A percentile compares a stretch with the other conserved stretches of the same genome.
phyloP scores from a whole-genome alignment of 2,329 filamentous ascomycete species.

The Penicillium sp. region DNA sequence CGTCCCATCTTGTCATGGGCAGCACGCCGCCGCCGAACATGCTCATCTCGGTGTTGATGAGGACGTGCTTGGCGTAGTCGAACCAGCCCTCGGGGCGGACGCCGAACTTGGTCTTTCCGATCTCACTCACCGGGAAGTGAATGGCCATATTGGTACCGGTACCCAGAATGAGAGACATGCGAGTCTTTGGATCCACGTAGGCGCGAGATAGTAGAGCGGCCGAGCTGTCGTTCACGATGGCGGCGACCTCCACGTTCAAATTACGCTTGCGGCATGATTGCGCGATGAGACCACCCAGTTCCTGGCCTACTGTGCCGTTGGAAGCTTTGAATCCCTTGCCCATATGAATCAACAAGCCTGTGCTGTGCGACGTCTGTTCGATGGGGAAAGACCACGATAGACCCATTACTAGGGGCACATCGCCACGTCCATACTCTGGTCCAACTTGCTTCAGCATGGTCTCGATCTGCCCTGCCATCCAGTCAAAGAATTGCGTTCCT shows the following conservation, averaged over 20 bases:
- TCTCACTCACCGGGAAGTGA: constrained; percentile 54
- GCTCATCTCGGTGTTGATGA: constrained; percentile 63
- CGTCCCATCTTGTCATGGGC: constrained; percentile 60
- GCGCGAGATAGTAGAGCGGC: constrained; percentile 60
- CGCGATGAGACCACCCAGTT: constrained; percentile 58
- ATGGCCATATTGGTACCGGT: constrained; percentile 64
- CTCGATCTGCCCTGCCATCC: constrained; percentile 61
- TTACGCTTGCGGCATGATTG: constrained; percentile 53
- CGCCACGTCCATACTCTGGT: constrained; percentile 39
- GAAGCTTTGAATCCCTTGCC: constrained; percentile 63
- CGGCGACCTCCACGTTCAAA: constrained; percentile 57
- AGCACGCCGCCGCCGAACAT: constrained; percentile 60
- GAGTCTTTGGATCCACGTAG: constrained; percentile 57
- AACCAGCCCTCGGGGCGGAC: constrained; percentile 54
- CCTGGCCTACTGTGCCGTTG: constrained; percentile 56
- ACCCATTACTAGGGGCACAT: constrained; percentile 53
- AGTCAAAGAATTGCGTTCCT: constrained; percentile 60
- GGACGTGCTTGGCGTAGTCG: constrained; percentile 55
- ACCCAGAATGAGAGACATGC: constrained; percentile 61
- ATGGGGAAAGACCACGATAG: constrained; percentile 65
- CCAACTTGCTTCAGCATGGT: constrained; percentile 48
- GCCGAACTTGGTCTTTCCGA: constrained; percentile 56
- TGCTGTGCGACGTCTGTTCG: constrained; percentile 59
- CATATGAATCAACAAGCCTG: constrained; percentile 58
- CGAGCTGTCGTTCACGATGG: constrained; percentile 62